These are phyloP conservation scores for Entomortierella beljakovae DNA, from an alignment of 192 early-diverging fungal genomes.

Conservation along the genomic window DNA sequence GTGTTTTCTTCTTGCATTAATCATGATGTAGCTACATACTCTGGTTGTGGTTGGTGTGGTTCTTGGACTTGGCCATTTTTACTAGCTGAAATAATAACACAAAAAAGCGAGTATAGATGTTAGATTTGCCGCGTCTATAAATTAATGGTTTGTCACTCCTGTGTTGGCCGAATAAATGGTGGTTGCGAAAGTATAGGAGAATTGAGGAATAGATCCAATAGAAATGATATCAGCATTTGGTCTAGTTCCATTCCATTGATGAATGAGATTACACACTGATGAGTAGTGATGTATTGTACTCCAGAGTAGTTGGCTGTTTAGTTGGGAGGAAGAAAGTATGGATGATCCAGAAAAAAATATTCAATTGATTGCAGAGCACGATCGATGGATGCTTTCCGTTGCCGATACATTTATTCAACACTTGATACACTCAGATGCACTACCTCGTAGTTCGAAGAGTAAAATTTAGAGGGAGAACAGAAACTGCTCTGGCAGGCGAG, in stretches of 20 bases:
- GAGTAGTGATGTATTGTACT: background rate
- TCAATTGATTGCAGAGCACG: background rate
- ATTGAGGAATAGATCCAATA: too few relatives aligned
- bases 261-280: background rate
- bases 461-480: slow-evolving; percentile 36
- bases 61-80: slow-evolving; percentile 93
- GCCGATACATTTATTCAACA: slow-evolving; percentile 6
- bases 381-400: slow-evolving; percentile 23
- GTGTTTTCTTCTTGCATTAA: background rate
- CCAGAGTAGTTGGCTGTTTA: background rate
- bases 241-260: too few relatives aligned
- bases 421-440: slow-evolving; percentile 2
- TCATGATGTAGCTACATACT: slow-evolving; percentile 65
- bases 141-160: background rate
- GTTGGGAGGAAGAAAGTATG: background rate
- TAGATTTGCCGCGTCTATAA: background rate
- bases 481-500: background rate
- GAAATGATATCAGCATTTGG: too few relatives aligned
- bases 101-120: background rate
- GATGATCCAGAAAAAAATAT: background rate
- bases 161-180: background rate
- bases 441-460: slow-evolving; percentile 38
- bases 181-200: background rate
- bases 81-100: slow-evolving; percentile 35
- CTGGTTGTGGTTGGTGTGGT: slow-evolving; percentile 99